phyloP scores from a whole-genome alignment of 192 early-diverging fungal species.

The Backusella australiensis region DNA sequence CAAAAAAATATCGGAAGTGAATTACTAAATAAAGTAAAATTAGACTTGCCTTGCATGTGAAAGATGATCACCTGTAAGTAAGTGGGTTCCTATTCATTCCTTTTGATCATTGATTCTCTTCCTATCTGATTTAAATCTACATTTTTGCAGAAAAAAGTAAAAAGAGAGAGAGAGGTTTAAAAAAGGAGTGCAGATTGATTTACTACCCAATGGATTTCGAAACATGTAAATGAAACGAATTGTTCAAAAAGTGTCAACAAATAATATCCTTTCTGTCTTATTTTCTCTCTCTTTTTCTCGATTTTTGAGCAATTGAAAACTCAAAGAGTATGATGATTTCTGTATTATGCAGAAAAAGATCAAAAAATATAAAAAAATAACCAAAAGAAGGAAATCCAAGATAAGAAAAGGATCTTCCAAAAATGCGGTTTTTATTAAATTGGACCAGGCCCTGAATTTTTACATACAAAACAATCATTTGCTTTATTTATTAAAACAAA shows the following conservation, averaged over 20 bases:
- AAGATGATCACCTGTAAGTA: not conserved
- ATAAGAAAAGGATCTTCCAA: not conserved
- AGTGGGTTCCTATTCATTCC: not conserved
- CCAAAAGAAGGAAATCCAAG: not conserved
- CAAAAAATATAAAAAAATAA: not conserved
- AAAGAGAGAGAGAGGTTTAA: too few relatives aligned
- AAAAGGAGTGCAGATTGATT: not conserved
- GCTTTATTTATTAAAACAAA: not conserved
- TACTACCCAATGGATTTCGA: not conserved
- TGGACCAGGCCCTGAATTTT: not conserved
- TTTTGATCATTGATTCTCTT: not conserved
- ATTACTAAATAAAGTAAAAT: constrained; percentile 3
- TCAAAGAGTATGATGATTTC: not conserved
- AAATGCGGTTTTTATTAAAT: not conserved
- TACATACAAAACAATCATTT: not conserved
- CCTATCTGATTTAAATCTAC: not conserved
- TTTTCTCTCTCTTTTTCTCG: too few relatives aligned
- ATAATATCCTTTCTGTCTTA: too few relatives aligned
- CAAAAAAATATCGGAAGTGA: not conserved
- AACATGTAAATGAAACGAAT: not conserved
- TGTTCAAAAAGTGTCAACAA: not conserved
- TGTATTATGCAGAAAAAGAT: not conserved
- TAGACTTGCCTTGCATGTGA: not conserved
- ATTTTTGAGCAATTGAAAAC: not conserved
- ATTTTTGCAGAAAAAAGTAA: not conserved